phyloP scores from a whole-genome alignment of 305 asterid genomes.

The Vinca major region DNA sequence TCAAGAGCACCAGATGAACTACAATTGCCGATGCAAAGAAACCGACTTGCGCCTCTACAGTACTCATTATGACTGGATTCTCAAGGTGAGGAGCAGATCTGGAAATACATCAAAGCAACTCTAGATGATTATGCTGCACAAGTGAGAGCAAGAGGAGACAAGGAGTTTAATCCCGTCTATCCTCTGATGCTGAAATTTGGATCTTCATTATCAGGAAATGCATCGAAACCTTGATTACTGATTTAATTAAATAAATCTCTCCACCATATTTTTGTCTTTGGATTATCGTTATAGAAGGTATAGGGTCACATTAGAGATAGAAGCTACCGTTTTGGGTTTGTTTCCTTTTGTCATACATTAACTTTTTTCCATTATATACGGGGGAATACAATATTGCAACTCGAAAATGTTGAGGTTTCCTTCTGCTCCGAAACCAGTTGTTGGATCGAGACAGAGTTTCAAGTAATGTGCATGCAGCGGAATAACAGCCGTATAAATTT shows the following conservation, averaged over 20 bases:
- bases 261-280: background rate
- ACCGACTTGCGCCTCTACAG: conserved; percentile 67
- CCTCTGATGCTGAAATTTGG: conserved; percentile 81
- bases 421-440: too few species aligned
- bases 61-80: conserved; percentile 93
- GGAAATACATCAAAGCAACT: conserved; percentile 87
- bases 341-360: too few species aligned
- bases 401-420: too few species aligned
- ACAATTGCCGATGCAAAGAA: conserved; percentile 77
- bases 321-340: too few species aligned
- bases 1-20: conserved; percentile 85
- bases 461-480: too few species aligned
- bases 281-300: background rate
- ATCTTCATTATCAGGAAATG: conserved; percentile 41
- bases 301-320: too few species aligned
- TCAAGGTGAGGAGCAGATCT: conserved; percentile 90
- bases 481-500: too few species aligned
- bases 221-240: conserved; percentile 16
- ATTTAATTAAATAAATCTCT: background rate
- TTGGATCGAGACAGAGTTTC: too few species aligned
- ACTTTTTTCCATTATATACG: too few species aligned
- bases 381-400: too few species aligned
- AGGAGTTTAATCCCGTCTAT: conserved; percentile 86
- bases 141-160: conserved; percentile 68
- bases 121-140: conserved; percentile 77